Evolutionary conservation across 352 stramenopile species (phyloP).

Genomic region (Albugo candida): DNA sequence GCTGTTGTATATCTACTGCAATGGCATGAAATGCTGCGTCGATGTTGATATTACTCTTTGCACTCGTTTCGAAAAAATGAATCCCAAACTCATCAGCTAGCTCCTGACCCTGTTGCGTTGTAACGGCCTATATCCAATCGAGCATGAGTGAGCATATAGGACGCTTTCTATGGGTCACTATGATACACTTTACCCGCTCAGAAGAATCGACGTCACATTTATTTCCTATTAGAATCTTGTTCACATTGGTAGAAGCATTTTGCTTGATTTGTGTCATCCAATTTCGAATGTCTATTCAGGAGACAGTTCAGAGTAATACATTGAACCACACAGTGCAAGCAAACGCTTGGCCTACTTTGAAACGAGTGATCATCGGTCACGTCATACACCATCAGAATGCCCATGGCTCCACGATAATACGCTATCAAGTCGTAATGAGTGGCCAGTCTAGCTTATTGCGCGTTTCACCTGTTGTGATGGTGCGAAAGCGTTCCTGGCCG

Average conservation of each 20-base stretch:
- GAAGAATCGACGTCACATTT: constrained; percentile 96
- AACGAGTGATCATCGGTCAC: constrained; percentile 85
- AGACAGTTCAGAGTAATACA: background rate
- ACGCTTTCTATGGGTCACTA: background rate
- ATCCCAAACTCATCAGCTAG: constrained; percentile 87
- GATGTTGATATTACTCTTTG: constrained; percentile 88
- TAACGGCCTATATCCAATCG: constrained; percentile 54
- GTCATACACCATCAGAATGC: constrained; percentile 85
- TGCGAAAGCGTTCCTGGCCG: constrained; percentile 75
- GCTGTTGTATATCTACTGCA: constrained; percentile 79
- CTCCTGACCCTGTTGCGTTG: constrained; percentile 82
- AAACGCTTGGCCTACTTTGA: constrained; percentile 30
- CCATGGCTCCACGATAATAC: constrained; percentile 84
- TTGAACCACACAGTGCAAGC: background rate
- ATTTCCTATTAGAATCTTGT: constrained; percentile 99
- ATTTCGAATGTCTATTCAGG: constrained; percentile 59
- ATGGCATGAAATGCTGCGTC: constrained; percentile 77
- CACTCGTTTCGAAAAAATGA: constrained; percentile 88
- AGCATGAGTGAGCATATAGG: constrained; percentile 8
- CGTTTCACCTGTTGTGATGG: constrained; percentile 55
- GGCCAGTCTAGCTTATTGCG: background rate
- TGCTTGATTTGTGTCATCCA: constrained; percentile 88
- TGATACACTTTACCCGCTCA: constrained; percentile 70
- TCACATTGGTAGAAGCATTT: constrained; percentile 97
- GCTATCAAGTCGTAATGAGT: constrained; percentile 16